Evolutionary conservation across 148 eudicot genomes (phyloP).

Genomic region (Amaranthus palmeri): DNA sequence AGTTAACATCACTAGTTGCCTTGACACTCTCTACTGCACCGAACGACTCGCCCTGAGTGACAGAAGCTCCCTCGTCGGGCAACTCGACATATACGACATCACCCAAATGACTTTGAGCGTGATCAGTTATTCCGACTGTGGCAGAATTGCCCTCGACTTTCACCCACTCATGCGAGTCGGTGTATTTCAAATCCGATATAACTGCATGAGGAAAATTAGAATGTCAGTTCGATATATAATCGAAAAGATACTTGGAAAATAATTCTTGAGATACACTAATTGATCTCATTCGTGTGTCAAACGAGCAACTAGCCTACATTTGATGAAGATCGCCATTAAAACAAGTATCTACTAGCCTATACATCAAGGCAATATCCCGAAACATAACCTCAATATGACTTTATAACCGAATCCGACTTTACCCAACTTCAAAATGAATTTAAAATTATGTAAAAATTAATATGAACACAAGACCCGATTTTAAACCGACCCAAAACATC

Average conservation of each 20-base stretch:
- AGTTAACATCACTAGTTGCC: conserved; percentile 87
- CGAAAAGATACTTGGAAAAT: not conserved
- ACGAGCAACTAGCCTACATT: too few relatives aligned
- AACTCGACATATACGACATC: conserved; percentile 88
- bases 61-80: conserved; percentile 66
- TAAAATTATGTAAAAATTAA: too few relatives aligned
- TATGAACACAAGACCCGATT: too few relatives aligned
- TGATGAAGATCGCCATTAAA: too few relatives aligned
- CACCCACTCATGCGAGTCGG: conserved; percentile 90
- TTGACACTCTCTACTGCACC: conserved; percentile 98
- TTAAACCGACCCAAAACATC: too few relatives aligned
- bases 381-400: too few relatives aligned
- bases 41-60: conserved; percentile 63
- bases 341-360: too few relatives aligned
- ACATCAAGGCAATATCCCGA: too few relatives aligned
- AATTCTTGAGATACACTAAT: too few relatives aligned
- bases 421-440: too few relatives aligned
- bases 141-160: conserved; percentile 72
- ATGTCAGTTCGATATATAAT: not conserved
- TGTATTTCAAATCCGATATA: conserved; percentile 62
- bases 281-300: too few relatives aligned
- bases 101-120: conserved; percentile 88
- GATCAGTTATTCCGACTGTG: conserved; percentile 85
- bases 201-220: conserved; percentile 42
- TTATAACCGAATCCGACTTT: too few relatives aligned